phyloP scores from a whole-genome alignment of 2,329 filamentous ascomycete genomes.

The Reticulascus tulasneorum region DNA sequence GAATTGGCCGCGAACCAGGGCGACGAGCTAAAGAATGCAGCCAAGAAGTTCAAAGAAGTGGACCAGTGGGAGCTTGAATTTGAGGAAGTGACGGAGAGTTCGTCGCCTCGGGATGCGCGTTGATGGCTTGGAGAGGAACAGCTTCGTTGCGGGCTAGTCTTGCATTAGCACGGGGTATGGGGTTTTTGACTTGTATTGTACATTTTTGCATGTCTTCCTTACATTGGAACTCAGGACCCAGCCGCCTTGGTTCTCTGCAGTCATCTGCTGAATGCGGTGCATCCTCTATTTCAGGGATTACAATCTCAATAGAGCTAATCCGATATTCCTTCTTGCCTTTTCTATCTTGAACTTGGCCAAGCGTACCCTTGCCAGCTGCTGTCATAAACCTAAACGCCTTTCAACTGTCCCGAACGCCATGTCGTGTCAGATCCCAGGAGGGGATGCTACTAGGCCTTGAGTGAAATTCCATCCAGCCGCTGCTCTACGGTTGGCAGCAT shows the following conservation, averaged over 20 bases:
- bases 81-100: slow-evolving; percentile 57
- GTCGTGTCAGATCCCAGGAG: neutral
- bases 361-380: no score
- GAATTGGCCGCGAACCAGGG: slow-evolving; percentile 28
- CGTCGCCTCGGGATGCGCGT: slow-evolving; percentile 48
- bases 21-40: slow-evolving; percentile 54
- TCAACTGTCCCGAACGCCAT: neutral
- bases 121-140: no score
- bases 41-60: slow-evolving; percentile 64
- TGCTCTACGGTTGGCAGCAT: slow-evolving; percentile 69
- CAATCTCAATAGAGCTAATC: no score
- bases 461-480: slow-evolving; percentile 46
- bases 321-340: no score
- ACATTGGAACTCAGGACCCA: no score
- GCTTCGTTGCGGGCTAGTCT: no score
- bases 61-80: slow-evolving; percentile 66
- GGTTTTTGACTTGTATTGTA: neutral
- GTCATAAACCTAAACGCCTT: slow-evolving; percentile 4
- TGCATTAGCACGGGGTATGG: no score
- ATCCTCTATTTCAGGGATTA: no score
- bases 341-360: no score
- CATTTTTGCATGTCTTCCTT: slow-evolving; percentile 6
- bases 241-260: no score
- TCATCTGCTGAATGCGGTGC: no score
- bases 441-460: slow-evolving; percentile 3